Evolutionary conservation across 2,329 filamentous ascomycete species (phyloP).

Genomic region (Cladosporium oxysporum): DNA sequence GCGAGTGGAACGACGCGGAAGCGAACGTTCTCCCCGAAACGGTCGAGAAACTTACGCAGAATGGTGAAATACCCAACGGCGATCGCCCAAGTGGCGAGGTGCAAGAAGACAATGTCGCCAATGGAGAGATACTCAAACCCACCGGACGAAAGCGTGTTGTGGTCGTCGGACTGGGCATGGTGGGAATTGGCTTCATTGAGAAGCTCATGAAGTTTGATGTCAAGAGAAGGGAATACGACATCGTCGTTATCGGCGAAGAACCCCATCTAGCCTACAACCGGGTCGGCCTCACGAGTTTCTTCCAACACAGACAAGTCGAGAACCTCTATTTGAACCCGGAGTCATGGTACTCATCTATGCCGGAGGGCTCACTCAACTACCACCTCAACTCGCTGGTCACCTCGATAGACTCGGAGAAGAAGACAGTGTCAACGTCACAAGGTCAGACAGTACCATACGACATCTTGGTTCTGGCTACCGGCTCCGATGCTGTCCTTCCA

Average conservation of each 20-base stretch:
- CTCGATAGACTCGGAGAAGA: slow-evolving; percentile 63
- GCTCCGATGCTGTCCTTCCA: slow-evolving; percentile 78
- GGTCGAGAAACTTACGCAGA: slow-evolving; percentile 39
- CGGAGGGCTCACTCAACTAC: slow-evolving; percentile 69
- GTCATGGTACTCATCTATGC: slow-evolving; percentile 74
- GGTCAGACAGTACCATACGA: slow-evolving; percentile 74
- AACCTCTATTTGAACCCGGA: slow-evolving; percentile 83
- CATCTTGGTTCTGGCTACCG: slow-evolving; percentile 79
- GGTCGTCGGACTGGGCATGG: slow-evolving; percentile 88
- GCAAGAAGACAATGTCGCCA: background rate
- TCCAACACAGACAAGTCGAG: slow-evolving; percentile 80
- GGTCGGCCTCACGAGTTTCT: slow-evolving; percentile 85
- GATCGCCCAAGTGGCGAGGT: background rate
- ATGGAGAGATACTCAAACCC: slow-evolving; percentile 35
- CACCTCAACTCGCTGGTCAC: slow-evolving; percentile 74
- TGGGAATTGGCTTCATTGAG: slow-evolving; percentile 63
- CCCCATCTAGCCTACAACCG: slow-evolving; percentile 87
- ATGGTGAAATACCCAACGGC: slow-evolving; percentile 22
- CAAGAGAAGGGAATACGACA: slow-evolving; percentile 71
- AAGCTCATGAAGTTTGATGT: slow-evolving; percentile 85
- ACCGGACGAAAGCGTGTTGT: slow-evolving; percentile 66
- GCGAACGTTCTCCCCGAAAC: slow-evolving; percentile 49
- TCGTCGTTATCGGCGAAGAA: slow-evolving; percentile 86
- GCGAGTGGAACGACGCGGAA: slow-evolving; percentile 49
- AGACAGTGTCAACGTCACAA: slow-evolving; percentile 69